A percentile compares a stretch with the other conserved stretches of the same genome.
phyloP scores from a whole-genome alignment of 305 asterid genomes.

The Solanum hybrid region DNA sequence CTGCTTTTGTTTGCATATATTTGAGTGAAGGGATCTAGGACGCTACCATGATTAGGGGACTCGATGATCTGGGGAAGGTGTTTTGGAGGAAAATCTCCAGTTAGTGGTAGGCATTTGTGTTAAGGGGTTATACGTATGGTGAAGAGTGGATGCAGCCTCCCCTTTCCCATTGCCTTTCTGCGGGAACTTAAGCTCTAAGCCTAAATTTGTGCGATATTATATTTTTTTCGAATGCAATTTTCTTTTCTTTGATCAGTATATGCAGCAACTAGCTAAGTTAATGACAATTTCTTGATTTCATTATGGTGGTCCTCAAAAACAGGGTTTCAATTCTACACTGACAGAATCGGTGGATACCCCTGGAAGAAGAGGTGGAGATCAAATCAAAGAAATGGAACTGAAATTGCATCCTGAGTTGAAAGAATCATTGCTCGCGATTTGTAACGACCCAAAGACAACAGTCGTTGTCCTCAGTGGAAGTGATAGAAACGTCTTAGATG shows the following conservation, averaged over 20 bases:
- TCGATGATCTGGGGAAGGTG: neutral
- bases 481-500: conserved; percentile 63
- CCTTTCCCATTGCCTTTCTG: neutral
- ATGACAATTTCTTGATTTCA: neutral
- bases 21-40: neutral
- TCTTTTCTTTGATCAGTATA: neutral
- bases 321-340: conserved; percentile 90
- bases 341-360: conserved; percentile 74
- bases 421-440: conserved; percentile 53
- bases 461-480: conserved; percentile 96
- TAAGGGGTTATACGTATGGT: neutral
- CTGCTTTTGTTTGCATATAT: neutral
- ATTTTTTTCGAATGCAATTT: neutral
- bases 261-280: conserved; percentile 5
- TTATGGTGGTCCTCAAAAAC: conserved; percentile 3
- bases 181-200: neutral
- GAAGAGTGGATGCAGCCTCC: neutral
- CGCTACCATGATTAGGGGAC: neutral
- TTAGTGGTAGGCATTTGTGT: neutral
- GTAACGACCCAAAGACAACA: conserved; percentile 81
- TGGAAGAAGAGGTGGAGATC: conserved; percentile 87
- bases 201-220: neutral
- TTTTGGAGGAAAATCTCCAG: neutral
- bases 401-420: conserved; percentile 78
- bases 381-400: conserved; percentile 92